Evolutionary conservation across 1,139 yeast genomes (phyloP), one percentile per base, ranked within the genome.

Genomic region (Groenewaldozyma sp.): DNA sequence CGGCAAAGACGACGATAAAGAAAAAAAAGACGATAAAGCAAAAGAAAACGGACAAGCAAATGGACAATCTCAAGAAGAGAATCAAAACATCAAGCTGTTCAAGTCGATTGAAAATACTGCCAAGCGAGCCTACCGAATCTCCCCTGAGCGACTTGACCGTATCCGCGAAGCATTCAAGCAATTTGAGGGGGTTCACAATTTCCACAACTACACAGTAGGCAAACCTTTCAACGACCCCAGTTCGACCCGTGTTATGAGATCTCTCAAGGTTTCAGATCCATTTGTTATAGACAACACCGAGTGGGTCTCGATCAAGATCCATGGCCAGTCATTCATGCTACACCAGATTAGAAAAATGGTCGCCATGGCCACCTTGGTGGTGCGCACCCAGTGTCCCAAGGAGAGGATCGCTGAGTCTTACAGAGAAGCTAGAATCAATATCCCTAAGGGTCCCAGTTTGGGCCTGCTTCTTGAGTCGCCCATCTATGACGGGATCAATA

Each of bases 321-420:
- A 91, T 58, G 99, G 99, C 3, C 98, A 91, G 63, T 86, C 96
- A 6, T 91, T 91, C 61, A 93, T 93, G 99, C 70, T 91, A 46
- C 98, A 91, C 62, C 99, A 91, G 68, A 91, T 91, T 55, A 77
- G 99, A 59, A 91, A 91, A 60, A 91, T 91, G 99, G 86, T 93
- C 44, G 93, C 96, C 21, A 82, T 91, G 94, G 95, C 94, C 1
- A 76, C 88, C 0, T 68, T 91, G 41, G 76, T 83, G 14, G 77
- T 88, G 24, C 74, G 98, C 55, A 79, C 93, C 17, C 91, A 95
- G 14, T 76, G 91, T 54, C 95, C 97, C 3, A 59, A 74, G 24
- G 70, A 71, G 17, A 74, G 94, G 50, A 83, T 91, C 48, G 59
- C 67, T n/a, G 82, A 84, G 53, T 83, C 94, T 3, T 91, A 86